These are phyloP conservation scores for Rubia tinctorum DNA, from an alignment of 305 asterid species.

Conservation along the genomic window DNA sequence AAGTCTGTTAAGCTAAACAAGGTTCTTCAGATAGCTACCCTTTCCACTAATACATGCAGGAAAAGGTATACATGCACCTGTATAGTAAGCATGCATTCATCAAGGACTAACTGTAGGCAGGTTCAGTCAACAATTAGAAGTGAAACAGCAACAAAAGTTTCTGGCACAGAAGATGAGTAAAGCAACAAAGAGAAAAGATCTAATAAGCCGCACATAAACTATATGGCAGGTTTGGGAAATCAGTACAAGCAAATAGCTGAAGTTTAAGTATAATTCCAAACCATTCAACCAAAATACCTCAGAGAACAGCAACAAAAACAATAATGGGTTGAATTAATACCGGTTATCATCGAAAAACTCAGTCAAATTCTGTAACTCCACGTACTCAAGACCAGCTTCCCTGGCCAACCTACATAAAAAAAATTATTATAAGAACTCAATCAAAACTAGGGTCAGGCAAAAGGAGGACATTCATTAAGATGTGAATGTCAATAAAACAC, in stretches of 20 bases:
- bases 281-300: not conserved
- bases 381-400: constrained; percentile 90
- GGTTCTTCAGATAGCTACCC: not conserved
- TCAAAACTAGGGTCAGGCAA: not conserved
- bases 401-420: constrained; percentile 80
- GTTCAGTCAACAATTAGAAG: not conserved
- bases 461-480: constrained; percentile 1
- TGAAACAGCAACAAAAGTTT: not conserved
- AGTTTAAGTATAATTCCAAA: not conserved
- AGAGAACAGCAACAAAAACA: not conserved
- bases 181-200: not conserved
- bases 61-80: not conserved
- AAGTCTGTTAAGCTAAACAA: not conserved
- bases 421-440: constrained; percentile 3
- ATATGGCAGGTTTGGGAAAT: not conserved
- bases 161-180: not conserved
- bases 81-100: not conserved
- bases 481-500: not conserved
- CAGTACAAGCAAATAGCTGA: constrained; percentile 1
- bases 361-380: constrained; percentile 87
- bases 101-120: not conserved
- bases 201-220: not conserved
- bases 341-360: constrained; percentile 93
- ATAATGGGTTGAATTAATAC: constrained; percentile 29
- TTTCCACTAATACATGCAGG: not conserved